Percentiles rank a stretch among this genome's conserved stretches.
These are phyloP conservation scores for Crassisporium funariophilum DNA, from an alignment of 768 basidiomycete species.

Conservation along the genomic window DNA sequence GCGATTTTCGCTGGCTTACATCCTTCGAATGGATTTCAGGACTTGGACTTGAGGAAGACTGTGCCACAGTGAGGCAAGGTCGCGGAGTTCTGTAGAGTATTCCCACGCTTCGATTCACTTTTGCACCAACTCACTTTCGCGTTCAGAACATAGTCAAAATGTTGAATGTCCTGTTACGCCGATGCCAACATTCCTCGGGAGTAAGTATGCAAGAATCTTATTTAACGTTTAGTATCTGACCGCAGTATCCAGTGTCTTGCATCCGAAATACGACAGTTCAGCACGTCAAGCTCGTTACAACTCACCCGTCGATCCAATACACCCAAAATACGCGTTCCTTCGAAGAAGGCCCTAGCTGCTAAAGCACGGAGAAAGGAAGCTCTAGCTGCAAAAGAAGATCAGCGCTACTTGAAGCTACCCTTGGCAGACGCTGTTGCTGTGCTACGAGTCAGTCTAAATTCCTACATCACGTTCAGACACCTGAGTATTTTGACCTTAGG, in stretches of 20 bases:
- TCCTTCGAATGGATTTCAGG: no score
- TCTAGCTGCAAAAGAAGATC: conserved; percentile 53
- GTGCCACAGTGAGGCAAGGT: no score
- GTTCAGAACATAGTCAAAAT: conserved; percentile 14
- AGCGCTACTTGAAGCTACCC: conserved; percentile 66
- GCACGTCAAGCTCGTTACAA: conserved; percentile 44
- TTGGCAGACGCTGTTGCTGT: conserved; percentile 68
- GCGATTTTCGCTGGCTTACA: no score
- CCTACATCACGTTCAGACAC: background rate
- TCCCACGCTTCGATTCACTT: no score
- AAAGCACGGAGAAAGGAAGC: conserved; percentile 62
- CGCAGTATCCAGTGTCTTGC: conserved; percentile 3
- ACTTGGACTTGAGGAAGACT: no score
- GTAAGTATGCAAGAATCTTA: conserved; percentile 15
- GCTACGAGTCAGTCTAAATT: conserved; percentile 56
- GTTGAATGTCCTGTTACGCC: conserved; percentile 25
- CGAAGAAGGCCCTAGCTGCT: conserved; percentile 72
- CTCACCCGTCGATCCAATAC: conserved; percentile 52
- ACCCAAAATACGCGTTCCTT: conserved; percentile 55
- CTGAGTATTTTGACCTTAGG: conserved; percentile 43
- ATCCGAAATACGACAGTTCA: conserved; percentile 47
- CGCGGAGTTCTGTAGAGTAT: background rate
- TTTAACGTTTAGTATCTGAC: background rate
- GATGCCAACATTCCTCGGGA: conserved; percentile 25
- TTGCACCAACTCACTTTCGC: conserved; percentile 7